Conservation (phyloP, 1,284 basidiomycete genomes). For the Cystobasidium slooffiae region DNA sequence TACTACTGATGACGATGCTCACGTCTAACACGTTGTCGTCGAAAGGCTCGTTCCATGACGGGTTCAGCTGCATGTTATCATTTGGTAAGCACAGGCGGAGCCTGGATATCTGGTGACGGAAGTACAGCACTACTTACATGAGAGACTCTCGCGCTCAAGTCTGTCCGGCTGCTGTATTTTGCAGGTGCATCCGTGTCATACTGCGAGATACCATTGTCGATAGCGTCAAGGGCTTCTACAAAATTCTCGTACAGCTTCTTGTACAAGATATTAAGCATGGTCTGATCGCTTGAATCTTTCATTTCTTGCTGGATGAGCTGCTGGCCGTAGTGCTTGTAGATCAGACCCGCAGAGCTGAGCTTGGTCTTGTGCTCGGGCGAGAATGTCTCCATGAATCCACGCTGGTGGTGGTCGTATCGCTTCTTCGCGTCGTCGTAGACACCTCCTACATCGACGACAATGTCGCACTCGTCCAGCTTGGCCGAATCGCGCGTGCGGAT, state of each 20-base stretch:
- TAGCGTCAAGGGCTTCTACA: slow-evolving; percentile 74
- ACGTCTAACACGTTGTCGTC: slow-evolving; percentile 73
- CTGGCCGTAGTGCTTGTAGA: slow-evolving; percentile 97
- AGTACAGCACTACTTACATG: slow-evolving; percentile 52
- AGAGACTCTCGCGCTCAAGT: slow-evolving; percentile 78
- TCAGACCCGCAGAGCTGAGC: slow-evolving; percentile 86
- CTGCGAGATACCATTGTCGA: slow-evolving; percentile 91
- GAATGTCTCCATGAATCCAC: slow-evolving; percentile 88
- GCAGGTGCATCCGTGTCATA: slow-evolving; percentile 64
- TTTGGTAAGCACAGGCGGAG: slow-evolving; percentile 2
- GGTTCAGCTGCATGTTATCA: slow-evolving; percentile 66
- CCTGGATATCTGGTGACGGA: background rate
- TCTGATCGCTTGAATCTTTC: slow-evolving; percentile 59
- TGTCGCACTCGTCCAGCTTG: slow-evolving; percentile 79
- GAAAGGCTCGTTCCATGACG: slow-evolving; percentile 82
- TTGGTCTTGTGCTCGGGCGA: slow-evolving; percentile 80
- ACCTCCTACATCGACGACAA: slow-evolving; percentile 98
- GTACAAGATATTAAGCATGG: slow-evolving; percentile 75
- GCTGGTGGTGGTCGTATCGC: slow-evolving; percentile 95
- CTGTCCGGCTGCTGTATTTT: slow-evolving; percentile 75
- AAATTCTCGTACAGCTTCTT: slow-evolving; percentile 77
- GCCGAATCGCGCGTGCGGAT: slow-evolving; percentile 80
- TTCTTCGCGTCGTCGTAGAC: slow-evolving; percentile 79
- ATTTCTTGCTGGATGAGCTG: slow-evolving; percentile 31
- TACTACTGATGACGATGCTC: no score